These are phyloP conservation scores for Colletotrichum orbiculare DNA, from an alignment of 2,329 filamentous ascomycete genomes.

Conservation along the genomic window DNA sequence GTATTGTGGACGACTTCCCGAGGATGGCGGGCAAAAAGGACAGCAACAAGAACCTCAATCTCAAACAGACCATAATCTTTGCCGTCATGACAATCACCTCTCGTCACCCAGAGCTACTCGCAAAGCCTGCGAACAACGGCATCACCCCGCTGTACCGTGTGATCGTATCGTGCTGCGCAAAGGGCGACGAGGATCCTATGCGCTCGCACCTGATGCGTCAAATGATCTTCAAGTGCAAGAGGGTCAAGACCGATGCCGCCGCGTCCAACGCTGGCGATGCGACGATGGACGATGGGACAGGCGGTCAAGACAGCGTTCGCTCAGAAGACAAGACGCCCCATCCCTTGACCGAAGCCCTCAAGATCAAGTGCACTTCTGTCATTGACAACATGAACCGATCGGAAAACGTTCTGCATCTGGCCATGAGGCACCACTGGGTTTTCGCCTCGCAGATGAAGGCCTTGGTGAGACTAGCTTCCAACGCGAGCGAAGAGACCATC, in stretches of 20 bases:
- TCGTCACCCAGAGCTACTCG: slow-evolving; percentile 14
- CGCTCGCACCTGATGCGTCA: not conserved
- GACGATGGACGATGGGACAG: not conserved
- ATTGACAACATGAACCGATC: not conserved
- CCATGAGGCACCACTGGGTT: not conserved
- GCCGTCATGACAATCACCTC: slow-evolving; percentile 9
- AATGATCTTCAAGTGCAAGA: slow-evolving; percentile 18
- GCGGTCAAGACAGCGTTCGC: not conserved
- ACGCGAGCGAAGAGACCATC: not conserved
- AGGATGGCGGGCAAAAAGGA: not conserved
- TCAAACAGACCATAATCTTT: not conserved
- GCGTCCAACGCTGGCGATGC: not conserved
- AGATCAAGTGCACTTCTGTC: not conserved
- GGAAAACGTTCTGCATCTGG: slow-evolving; percentile 12
- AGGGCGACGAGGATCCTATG: not conserved
- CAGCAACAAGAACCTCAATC: not conserved
- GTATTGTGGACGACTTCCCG: not conserved
- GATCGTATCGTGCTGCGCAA: not conserved
- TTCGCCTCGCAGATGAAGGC: not conserved
- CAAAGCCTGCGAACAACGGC: not conserved
- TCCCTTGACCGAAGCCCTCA: not conserved
- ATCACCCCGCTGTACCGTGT: slow-evolving; percentile 21
- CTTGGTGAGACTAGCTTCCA: not conserved
- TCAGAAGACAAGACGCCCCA: not conserved
- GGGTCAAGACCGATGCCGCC: not conserved